phyloP scores from a whole-genome alignment of 345 rosid genomes.

The Gossypium herbaceum region DNA sequence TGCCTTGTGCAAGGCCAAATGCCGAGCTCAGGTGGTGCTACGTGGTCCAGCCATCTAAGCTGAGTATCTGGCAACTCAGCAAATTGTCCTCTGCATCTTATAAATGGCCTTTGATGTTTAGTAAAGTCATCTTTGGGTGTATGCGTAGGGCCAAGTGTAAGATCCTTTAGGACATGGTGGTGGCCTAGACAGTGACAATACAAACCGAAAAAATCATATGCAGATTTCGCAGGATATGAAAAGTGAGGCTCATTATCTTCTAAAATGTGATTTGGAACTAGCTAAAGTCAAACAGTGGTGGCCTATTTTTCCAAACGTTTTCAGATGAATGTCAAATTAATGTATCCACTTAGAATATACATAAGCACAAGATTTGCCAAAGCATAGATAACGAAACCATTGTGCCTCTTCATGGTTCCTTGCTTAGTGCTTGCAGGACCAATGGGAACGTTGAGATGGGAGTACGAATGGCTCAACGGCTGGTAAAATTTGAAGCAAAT shows the following conservation, averaged over 20 bases:
- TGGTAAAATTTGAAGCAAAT: too few species aligned
- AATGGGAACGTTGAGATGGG: slow-evolving; percentile 55
- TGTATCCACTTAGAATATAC: not conserved
- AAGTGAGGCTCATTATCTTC: not conserved
- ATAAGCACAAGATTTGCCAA: not conserved
- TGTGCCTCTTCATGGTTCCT: slow-evolving; percentile 55
- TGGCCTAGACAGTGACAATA: not conserved
- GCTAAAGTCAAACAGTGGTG: not conserved
- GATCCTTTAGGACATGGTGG: not conserved
- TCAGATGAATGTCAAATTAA: not conserved
- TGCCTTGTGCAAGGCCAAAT: not conserved
- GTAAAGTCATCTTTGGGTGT: slow-evolving; percentile 1
- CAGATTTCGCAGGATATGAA: not conserved
- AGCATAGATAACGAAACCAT: slow-evolving; percentile 26
- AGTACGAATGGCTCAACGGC: slow-evolving; percentile 34
- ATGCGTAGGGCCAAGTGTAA: not conserved
- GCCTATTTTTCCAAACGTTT: not conserved
- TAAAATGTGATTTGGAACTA: not conserved
- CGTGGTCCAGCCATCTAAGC: not conserved
- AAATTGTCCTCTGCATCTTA: not conserved
- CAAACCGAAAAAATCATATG: not conserved
- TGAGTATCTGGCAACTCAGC: not conserved
- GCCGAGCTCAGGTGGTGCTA: not conserved
- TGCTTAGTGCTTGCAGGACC: slow-evolving; percentile 66
- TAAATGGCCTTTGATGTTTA: not conserved